Conservation (phyloP, 179 eudicot species). For the Silene vulgaris region DNA sequence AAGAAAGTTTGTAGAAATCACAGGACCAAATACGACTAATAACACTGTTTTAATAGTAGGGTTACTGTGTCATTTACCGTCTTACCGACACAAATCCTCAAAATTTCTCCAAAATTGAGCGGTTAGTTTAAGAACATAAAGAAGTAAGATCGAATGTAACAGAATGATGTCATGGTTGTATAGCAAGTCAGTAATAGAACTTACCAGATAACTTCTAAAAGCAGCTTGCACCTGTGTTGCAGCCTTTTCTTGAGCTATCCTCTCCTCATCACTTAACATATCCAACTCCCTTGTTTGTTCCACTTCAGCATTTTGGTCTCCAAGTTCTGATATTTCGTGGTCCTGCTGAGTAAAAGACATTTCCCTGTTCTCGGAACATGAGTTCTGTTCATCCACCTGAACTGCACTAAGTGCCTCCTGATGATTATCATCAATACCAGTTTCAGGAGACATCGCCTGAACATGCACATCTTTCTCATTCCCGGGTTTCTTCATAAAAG, state of each 20-base stretch:
- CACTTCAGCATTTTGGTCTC: conserved; percentile 30
- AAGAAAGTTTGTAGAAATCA: background rate
- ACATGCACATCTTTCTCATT: conserved; percentile 46
- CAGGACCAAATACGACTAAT: background rate
- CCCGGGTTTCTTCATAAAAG: conserved; percentile 43
- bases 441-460: conserved; percentile 41
- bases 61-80: background rate
- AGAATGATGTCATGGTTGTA: background rate
- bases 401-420: conserved; percentile 37
- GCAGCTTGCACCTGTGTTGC: conserved; percentile 89
- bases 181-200: background rate
- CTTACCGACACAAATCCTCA: background rate
- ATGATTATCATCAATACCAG: conserved; percentile 34
- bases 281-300: conserved; percentile 27
- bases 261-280: conserved; percentile 43
- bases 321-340: conserved; percentile 29
- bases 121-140: background rate
- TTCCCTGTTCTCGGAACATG: conserved; percentile 37
- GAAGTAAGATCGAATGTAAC: background rate
- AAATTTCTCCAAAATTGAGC: background rate
- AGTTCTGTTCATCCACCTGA: conserved; percentile 31
- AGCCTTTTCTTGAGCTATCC: conserved; percentile 53
- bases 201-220: conserved; percentile 96
- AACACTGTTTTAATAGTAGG: no score
- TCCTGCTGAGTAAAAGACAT: conserved; percentile 37